phyloP scores from a whole-genome alignment of 495 filamentous ascomycete species.

The Penicillium subrubescens region DNA sequence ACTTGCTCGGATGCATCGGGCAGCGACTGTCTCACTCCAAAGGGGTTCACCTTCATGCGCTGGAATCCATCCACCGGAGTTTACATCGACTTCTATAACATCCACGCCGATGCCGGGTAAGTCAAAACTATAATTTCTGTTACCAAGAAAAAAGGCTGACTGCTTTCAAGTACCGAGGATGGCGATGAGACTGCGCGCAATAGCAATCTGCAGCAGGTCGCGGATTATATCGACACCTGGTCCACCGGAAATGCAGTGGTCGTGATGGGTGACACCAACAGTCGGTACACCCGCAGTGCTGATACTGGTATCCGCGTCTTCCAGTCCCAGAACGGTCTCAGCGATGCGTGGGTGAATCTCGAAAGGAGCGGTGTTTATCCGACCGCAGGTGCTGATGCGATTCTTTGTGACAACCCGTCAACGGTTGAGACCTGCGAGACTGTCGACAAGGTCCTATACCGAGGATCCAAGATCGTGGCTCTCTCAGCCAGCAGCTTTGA shows the following conservation, averaged over 20 bases:
- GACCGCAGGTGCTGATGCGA: constrained; percentile 32
- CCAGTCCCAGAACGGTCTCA: constrained; percentile 43
- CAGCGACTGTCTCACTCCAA: constrained; percentile 63
- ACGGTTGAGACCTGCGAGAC: constrained; percentile 55
- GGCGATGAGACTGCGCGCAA: constrained; percentile 53
- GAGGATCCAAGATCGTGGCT: constrained; percentile 46
- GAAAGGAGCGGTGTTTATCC: constrained; percentile 47
- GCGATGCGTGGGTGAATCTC: constrained; percentile 57
- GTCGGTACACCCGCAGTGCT: constrained; percentile 53
- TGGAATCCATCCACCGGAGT: constrained; percentile 45
- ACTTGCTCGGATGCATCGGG: constrained; percentile 55
- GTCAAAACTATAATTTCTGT: neutral
- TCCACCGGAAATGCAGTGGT: constrained; percentile 60
- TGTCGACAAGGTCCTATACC: constrained; percentile 66
- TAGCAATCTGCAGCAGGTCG: constrained; percentile 57
- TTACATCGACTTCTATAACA: constrained; percentile 62
- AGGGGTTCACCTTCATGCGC: constrained; percentile 66
- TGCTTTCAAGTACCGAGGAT: constrained; percentile 31
- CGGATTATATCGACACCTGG: constrained; percentile 52
- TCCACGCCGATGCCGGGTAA: constrained; percentile 63
- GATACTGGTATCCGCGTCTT: constrained; percentile 54
- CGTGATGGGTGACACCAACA: constrained; percentile 62
- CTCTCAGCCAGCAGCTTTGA: constrained; percentile 45
- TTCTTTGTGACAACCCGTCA: constrained; percentile 53
- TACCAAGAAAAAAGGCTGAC: neutral